Base-by-base conservation (phyloP, 2,329 filamentous ascomycete species). In the Corniculantispora saksenae region DNA sequence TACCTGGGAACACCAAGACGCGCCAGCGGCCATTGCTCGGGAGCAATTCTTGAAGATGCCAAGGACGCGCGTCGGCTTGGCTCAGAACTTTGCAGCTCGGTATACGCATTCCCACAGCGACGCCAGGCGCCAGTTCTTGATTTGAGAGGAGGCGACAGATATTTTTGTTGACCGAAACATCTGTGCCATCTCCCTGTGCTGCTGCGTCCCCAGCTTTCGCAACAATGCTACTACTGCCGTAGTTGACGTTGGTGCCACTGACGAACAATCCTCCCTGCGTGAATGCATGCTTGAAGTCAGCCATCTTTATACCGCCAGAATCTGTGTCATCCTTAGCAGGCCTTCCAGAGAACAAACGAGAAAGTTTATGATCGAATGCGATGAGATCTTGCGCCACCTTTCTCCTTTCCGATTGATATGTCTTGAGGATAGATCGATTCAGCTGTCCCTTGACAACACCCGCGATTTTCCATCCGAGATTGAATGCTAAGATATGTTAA, bases 331-430 rank as follows among this genome's bases (percentile, higher is more conserved):
- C 85, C 71, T 85, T 87, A 40, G 82, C 85, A 1, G 83, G 87
- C n/a, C 79, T 78, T 1, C 82, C 83, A 0, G 82, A 83, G 72
- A 88, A 89, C 0, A 89, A 77, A 1, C 82, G 77, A 6, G 82
- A 83, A 68, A 88, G 86, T 43, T 79, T 80, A 65, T 85, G 83
- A 70, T 89, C 87, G 66, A 89, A 88, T 8, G 82, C 80, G 66
- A 93, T 91, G 0, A 92, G 82, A 47, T 89, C 84, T 67, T 88
- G 80, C 0, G 90, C 90, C 2, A 91, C 84, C 10, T 79, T 80
- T 7, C 83, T 81, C 6, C 89, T 79, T 69, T 87, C 85, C 2
- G 69, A 68, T 54, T 83, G 76, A 66, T 87, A 87, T 0, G 82
- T 85, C 21, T 75, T 69, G 0, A 87, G 75, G 3, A 87, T 77